Conservation (phyloP, 257 asterid genomes). For the Schizonepeta tenuifolia region DNA sequence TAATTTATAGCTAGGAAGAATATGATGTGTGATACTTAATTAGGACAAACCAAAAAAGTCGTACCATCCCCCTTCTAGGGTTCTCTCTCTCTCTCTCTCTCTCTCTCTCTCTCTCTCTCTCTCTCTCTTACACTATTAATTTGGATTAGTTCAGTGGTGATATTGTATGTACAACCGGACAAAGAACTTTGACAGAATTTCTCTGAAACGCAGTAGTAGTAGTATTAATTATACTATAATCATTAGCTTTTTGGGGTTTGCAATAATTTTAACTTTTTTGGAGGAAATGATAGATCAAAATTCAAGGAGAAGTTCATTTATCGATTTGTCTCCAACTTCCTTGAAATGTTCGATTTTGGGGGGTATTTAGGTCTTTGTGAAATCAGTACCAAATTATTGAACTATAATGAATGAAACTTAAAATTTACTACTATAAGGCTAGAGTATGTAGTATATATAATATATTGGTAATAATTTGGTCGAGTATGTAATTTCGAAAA, state of each 20-base stretch:
- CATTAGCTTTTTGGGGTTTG: constrained; percentile 37
- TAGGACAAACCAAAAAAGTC: constrained; percentile 50
- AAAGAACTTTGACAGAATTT: constrained; percentile 41
- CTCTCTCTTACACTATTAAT: constrained; percentile 25
- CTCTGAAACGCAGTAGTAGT: constrained; percentile 17
- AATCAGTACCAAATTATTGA: neutral
- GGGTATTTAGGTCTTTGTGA: constrained; percentile 31
- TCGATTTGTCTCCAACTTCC: constrained; percentile 49
- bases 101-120: constrained; percentile 15
- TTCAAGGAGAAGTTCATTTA: constrained; percentile 48
- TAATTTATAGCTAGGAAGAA: constrained; percentile 61
- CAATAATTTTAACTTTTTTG: constrained; percentile 42
- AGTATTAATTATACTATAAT: constrained; percentile 4
- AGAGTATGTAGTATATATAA: too few relatives aligned
- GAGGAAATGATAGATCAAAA: constrained; percentile 36
- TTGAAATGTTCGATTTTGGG: constrained; percentile 38
- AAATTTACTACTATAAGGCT: too few relatives aligned
- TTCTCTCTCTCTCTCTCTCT: constrained; percentile 34
- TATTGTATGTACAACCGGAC: constrained; percentile 40
- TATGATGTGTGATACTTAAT: constrained; percentile 59
- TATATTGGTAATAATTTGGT: too few relatives aligned
- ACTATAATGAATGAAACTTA: neutral
- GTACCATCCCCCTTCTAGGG: constrained; percentile 43
- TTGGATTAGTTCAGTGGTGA: constrained; percentile 62
- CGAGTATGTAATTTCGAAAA: too few relatives aligned